phyloP scores from a whole-genome alignment of 179 eudicot species.

The Amaranthus tricolor region DNA sequence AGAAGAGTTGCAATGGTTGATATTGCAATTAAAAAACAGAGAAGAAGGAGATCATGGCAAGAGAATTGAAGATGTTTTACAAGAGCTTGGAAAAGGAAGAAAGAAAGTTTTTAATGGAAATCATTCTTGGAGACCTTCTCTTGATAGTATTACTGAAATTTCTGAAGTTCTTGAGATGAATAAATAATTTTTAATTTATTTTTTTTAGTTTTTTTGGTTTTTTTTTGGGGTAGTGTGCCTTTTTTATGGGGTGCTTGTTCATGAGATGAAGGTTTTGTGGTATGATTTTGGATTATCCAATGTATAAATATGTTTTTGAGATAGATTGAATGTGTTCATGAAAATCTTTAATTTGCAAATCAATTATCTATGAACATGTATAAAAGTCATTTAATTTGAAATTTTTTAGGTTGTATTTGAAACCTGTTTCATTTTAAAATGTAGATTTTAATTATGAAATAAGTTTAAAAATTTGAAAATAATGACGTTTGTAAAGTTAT shows the following conservation, averaged over 20 bases:
- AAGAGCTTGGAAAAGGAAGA: conserved; percentile 26
- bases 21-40: conserved; percentile 21
- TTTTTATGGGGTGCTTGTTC: not conserved
- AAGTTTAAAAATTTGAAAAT: no score
- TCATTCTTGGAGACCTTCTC: conserved; percentile 37
- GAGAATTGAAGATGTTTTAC: conserved; percentile 27
- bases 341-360: no score
- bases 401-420: no score
- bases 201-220: not conserved
- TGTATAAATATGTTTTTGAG: conserved; percentile 17
- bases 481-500: no score
- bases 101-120: not conserved
- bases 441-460: no score
- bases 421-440: no score
- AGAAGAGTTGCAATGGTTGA: conserved; percentile 39
- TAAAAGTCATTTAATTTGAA: no score
- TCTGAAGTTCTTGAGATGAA: conserved; percentile 28
- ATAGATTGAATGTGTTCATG: not conserved
- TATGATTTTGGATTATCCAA: conserved; percentile 1
- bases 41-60: conserved; percentile 3
- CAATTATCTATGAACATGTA: no score
- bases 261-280: not conserved
- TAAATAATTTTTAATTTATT: conserved; percentile 3
- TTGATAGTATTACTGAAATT: conserved; percentile 33
- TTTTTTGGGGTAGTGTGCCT: not conserved